Conservation (phyloP, 176 grass and related monocot species). For the Oryza longistaminata region DNA sequence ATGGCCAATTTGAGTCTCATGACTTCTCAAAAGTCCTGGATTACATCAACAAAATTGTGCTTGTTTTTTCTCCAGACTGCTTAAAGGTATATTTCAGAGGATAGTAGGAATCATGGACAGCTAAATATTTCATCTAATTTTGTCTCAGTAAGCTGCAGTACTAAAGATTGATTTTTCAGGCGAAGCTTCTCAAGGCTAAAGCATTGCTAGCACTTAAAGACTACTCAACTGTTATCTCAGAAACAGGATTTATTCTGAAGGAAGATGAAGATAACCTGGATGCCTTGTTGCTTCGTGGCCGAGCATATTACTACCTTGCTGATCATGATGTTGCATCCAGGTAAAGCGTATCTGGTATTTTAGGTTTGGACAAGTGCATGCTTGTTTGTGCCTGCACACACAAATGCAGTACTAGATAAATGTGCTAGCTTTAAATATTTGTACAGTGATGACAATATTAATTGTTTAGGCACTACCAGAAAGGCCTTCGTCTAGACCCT, state of each 20-base stretch:
- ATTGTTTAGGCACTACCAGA: slow-evolving; percentile 82
- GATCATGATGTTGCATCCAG: slow-evolving; percentile 95
- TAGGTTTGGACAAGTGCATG: background rate
- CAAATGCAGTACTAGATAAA: background rate
- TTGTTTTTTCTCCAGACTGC: slow-evolving; percentile 90
- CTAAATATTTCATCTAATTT: background rate
- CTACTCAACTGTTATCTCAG: slow-evolving; percentile 86
- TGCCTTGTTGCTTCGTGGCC: slow-evolving; percentile 79
- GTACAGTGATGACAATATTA: background rate
- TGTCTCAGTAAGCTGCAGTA: background rate
- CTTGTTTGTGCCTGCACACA: background rate
- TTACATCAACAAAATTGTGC: slow-evolving; percentile 88
- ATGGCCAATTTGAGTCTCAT: slow-evolving; percentile 68
- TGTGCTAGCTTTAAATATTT: background rate
- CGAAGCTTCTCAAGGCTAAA: slow-evolving; percentile 92
- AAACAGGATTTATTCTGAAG: slow-evolving; percentile 90
- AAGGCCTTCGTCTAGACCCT: slow-evolving; percentile 87
- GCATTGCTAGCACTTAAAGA: slow-evolving; percentile 73
- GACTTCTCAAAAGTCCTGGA: slow-evolving; percentile 86
- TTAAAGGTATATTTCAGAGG: slow-evolving; percentile 56
- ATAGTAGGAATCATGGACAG: slow-evolving; percentile 12
- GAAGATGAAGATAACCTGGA: slow-evolving; percentile 98
- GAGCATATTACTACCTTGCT: slow-evolving; percentile 96
- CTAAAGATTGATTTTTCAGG: slow-evolving; percentile 55
- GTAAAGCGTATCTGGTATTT: slow-evolving; percentile 37